Base-by-base conservation (phyloP, 2,329 filamentous ascomycete genomes). In the Alternaria panax region DNA sequence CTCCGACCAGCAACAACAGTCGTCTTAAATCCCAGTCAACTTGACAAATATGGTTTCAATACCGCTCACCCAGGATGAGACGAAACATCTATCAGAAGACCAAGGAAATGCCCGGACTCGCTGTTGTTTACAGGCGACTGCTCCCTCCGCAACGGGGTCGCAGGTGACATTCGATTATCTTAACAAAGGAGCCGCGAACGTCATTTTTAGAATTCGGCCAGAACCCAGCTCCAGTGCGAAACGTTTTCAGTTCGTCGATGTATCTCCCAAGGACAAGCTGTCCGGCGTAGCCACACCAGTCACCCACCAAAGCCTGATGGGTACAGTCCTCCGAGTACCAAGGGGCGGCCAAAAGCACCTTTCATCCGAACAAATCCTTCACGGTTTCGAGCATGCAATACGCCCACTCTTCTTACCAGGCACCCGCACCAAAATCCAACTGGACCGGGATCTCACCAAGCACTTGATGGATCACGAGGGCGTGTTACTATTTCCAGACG, bases 141-240 rank as follows among this genome's bases (percentile, higher is more conserved):
- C 47, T 12, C 18, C 47, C 7, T 24, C 59, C 12, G 46, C 68
- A 12, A 30, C 45, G 8, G 54, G 42, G 5, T 56, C 51, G 8
- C 55, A 62, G 12, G 54, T 72, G 2, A 56, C 32, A 16, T 67
- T 77, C 25, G 45, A 61, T 12, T 76, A 70, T 48, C 67, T 76
- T 12, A 73, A 69, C 27, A 72, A 77, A 61, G 75, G 75, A 9
- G 75, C 72, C 16, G 75, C 75, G 18, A 78, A 78, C 30, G 65
- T 69, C 24, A 71, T 78, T 5, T 78, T 75, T 57, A 70, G 55
- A 36, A 66, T 76, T 25, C 59, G 20, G 52, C 62, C 16, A 65
- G 55, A 53, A 43, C 59, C n/a, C 38, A 38, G 18, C 7, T 25
- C 56, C 18, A 47, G 28, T 50, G 22, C 50, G 6, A 51, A 32